Evolutionary conservation across 257 asterid genomes (phyloP), one percentile per base, ranked within the genome.

Genomic region (Henckelia pumila): DNA sequence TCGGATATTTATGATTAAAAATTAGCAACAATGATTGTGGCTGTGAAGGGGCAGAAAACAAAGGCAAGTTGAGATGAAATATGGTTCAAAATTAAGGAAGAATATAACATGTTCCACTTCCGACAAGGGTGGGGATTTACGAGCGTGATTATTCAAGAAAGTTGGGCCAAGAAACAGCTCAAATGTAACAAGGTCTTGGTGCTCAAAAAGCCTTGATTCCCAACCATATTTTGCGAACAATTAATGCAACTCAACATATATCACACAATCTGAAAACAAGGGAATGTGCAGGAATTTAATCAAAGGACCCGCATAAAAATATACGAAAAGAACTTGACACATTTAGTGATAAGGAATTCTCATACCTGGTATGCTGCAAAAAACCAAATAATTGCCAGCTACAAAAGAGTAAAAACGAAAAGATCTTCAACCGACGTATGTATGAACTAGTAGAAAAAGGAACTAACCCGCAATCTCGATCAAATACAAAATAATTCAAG

Each of bases 261-360:
- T 69, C 64, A 72, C 58, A 75, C 50, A 78, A 77, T 58, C 71
- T 65, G 67, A 69, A 59, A 80, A 77, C 85, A 83, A 13, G 63
- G 78, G 80, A 83, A 79, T 80, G 88, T 80, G 88, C 81, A 61
- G 71, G 67, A 71, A 68, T 74, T 67, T 58, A 68, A 73, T 77
- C 79, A 64, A 14, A 53, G 83, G 85, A 56, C 80, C 85, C 83
- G 53, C 85, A 25, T 0, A 33, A 59, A 16, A 28, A 67, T 21
- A 66, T 72, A 49, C 35, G 21, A 7, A 66, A 68, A 72, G 16
- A 32, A 24, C 6, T 64, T 62, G 26, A 50, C 59, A 67, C 53
- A 53, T 52, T 73, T 40, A 62, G 70, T 78, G 85, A 80, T 75
- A 61, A 76, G 64, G 73, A 67, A 57, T 44, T 49, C 29, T 14